These are phyloP conservation scores for Wickerhamiella infanticola DNA, from an alignment of 1,139 yeast species.

Conservation along the genomic window DNA sequence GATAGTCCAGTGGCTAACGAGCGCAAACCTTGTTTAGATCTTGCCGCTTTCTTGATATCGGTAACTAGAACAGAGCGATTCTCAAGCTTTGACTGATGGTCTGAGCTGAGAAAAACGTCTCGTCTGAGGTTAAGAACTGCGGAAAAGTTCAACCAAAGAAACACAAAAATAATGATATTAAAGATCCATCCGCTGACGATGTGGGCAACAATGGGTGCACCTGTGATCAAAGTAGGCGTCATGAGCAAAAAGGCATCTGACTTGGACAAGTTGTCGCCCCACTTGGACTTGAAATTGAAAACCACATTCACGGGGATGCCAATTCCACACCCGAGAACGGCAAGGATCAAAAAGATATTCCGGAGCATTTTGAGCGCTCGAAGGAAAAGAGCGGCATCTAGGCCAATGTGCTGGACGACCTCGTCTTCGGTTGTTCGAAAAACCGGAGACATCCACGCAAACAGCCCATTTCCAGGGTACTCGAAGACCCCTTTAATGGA, in stretches of 20 bases:
- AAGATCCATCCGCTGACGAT: constrained; percentile 23
- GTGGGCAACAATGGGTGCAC: constrained; percentile 23
- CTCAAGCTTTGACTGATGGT: constrained; percentile 20
- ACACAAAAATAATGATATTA: constrained; percentile 16
- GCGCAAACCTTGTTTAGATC: constrained; percentile 19
- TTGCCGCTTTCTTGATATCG: constrained; percentile 21
- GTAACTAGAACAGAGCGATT: constrained; percentile 24
- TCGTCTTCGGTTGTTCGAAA: constrained; percentile 18
- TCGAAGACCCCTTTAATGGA: constrained; percentile 11
- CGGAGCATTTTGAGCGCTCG: constrained; percentile 24
- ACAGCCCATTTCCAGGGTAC: constrained; percentile 13
- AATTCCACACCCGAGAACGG: constrained; percentile 23
- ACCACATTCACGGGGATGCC: constrained; percentile 27
- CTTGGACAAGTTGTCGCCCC: constrained; percentile 14
- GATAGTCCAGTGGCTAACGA: constrained; percentile 9
- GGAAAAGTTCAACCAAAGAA: constrained; percentile 21
- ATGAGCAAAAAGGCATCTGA: constrained; percentile 24
- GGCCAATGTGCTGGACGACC: constrained; percentile 21
- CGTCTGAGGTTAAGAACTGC: constrained; percentile 21
- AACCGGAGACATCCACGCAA: constrained; percentile 21
- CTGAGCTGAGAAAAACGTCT: constrained; percentile 16
- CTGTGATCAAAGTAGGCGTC: constrained; percentile 25
- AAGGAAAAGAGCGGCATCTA: constrained; percentile 26
- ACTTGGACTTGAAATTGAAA: constrained; percentile 18
- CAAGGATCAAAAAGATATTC: constrained; percentile 20